Base-by-base conservation (phyloP, 2,329 filamentous ascomycete genomes). In the Talaromyces amestolkiae region DNA sequence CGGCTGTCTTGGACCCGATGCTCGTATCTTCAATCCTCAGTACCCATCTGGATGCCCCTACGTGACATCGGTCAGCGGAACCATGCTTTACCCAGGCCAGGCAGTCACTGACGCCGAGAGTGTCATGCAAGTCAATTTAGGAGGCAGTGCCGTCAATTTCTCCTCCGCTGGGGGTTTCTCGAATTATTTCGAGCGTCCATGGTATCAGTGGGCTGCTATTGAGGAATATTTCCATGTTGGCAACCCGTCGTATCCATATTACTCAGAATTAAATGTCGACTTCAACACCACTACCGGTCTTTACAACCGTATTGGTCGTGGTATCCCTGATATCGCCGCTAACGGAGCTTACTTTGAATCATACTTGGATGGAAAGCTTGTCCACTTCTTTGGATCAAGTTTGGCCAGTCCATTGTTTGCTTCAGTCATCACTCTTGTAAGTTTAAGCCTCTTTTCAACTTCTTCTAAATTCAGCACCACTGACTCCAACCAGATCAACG, bases 41-140 rank as follows among this genome's bases (percentile, higher is more conserved):
- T 85, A 82, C 69, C 82, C 83, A 33, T 78, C 79, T 0, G 78
- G 76, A 31, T 86, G 84, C 63, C 84, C 84, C 0, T 87, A 83
- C 70, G 78, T 85, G 15, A 81, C 82, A 0, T 73, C 79, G 3
- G 82, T 85, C 1, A 83, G 83, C 4, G 74, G 71, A 1, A 76
- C 75, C 0, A 73, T 72, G 71, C 61, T 78, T 61, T 73, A 76
- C 63, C 19, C 61, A 37, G 70, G 72, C 41, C 73, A 74, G 59
- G 70, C 70, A 1, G 65, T 72, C 31, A 61, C 71, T 10, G 70
- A 74, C 58, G 59, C 66, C 7, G 73, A 75, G 58, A 74, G 71
- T 45, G 72, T 74, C 11, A 74, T 74, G 72, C 70, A 76, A 65
- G 76, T 73, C 37, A 64, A 73, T 64, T 68, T 74, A 19, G 73